phyloP scores from a whole-genome alignment of 106 monocot genomes.

The Iris macrosiphon region DNA sequence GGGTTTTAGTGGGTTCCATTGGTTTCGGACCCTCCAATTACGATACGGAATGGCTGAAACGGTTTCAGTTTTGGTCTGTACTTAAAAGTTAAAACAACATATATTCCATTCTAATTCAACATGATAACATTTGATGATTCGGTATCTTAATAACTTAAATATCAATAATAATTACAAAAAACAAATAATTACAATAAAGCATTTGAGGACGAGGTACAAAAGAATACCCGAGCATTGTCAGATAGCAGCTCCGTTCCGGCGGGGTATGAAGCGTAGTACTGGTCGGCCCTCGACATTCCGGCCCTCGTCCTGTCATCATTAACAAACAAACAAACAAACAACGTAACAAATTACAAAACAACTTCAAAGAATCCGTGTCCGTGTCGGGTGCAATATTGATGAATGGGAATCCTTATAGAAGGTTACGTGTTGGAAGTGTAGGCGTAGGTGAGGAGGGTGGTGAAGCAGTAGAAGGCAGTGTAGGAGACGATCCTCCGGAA shows the following conservation, averaged over 20 bases:
- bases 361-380: too few relatives aligned
- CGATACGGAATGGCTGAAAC: too few relatives aligned
- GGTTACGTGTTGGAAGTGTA: conserved; percentile 87
- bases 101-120: too few relatives aligned
- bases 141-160: too few relatives aligned
- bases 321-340: background rate
- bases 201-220: background rate
- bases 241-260: conserved; percentile 80
- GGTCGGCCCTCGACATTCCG: conserved; percentile 80
- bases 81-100: too few relatives aligned
- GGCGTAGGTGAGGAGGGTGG: conserved; percentile 60
- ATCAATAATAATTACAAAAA: too few relatives aligned
- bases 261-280: conserved; percentile 82
- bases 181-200: background rate
- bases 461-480: conserved; percentile 82
- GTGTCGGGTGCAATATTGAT: too few relatives aligned
- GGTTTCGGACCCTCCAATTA: too few relatives aligned
- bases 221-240: conserved; percentile 68
- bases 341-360: too few relatives aligned
- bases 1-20: too few relatives aligned
- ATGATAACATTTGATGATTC: too few relatives aligned
- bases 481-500: conserved; percentile 62
- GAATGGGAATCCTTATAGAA: background rate
- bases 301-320: conserved; percentile 72
- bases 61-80: too few relatives aligned